These are phyloP conservation scores for Acanthamoeba triangularis DNA, from an alignment of 208 protist species.

Conservation along the genomic window DNA sequence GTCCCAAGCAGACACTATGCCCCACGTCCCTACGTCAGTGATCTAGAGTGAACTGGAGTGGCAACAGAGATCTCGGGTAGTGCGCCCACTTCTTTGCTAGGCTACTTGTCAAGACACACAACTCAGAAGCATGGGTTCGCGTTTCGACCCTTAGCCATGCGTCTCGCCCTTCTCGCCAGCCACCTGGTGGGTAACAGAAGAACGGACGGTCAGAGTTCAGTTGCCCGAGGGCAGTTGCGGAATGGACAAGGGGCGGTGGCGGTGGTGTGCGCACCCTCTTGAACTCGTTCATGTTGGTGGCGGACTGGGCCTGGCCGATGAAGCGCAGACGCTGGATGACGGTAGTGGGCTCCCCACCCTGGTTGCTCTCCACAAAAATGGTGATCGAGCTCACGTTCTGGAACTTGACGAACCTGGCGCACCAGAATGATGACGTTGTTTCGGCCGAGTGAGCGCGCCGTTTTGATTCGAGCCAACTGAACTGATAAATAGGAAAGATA, in stretches of 20 bases:
- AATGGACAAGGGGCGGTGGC: neutral
- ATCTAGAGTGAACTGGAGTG: too few species aligned
- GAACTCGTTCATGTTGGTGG: conserved; percentile 84
- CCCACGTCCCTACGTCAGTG: too few species aligned
- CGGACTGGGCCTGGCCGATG: conserved; percentile 69
- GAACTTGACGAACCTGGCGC: conserved; percentile 84
- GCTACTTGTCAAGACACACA: too few species aligned
- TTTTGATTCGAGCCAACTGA: neutral
- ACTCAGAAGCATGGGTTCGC: neutral
- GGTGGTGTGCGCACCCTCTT: conserved; percentile 72
- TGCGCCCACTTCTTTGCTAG: too few species aligned
- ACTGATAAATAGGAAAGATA: neutral
- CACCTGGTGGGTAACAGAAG: neutral
- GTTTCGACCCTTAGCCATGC: conserved; percentile 30
- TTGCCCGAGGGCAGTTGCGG: neutral
- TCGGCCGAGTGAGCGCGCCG: too few species aligned
- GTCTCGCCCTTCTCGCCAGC: conserved; percentile 80
- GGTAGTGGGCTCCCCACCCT: conserved; percentile 74
- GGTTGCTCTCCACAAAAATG: conserved; percentile 82
- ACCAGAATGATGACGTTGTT: neutral
- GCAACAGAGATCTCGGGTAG: too few species aligned
- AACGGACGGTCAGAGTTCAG: neutral
- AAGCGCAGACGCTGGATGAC: conserved; percentile 79
- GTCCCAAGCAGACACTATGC: too few species aligned
- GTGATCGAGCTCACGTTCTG: conserved; percentile 83